These are phyloP conservation scores for Coemansia sp. DNA, from an alignment of 192 early-diverging fungal species.

Conservation along the genomic window DNA sequence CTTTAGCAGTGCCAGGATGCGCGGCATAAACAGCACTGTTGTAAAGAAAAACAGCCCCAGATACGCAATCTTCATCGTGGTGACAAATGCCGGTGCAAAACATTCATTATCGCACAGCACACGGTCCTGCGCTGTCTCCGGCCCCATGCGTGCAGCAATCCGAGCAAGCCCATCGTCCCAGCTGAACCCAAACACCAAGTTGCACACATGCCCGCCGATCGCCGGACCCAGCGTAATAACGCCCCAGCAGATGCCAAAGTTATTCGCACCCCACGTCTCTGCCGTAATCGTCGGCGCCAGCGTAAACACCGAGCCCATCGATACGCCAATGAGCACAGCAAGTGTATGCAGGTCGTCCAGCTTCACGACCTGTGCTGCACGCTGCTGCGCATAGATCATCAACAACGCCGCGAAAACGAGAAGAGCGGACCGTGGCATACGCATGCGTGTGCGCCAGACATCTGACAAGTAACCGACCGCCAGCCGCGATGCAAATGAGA, in stretches of 20 bases:
- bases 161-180: slow-evolving; percentile 50
- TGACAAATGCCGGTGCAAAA: slow-evolving; percentile 43
- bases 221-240: slow-evolving; percentile 59
- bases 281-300: slow-evolving; percentile 49
- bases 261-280: slow-evolving; percentile 54
- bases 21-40: slow-evolving; percentile 29
- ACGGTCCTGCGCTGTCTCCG: slow-evolving; percentile 7
- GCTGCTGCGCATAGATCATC: slow-evolving; percentile 44
- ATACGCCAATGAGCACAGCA: slow-evolving; percentile 34
- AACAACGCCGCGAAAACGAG: slow-evolving; percentile 27
- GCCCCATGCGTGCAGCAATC: slow-evolving; percentile 16
- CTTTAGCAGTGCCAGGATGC: neutral
- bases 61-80: slow-evolving; percentile 25
- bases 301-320: slow-evolving; percentile 52
- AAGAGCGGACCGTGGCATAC: slow-evolving; percentile 40
- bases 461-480: slow-evolving; percentile 45
- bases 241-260: slow-evolving; percentile 58
- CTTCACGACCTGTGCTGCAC: slow-evolving; percentile 9
- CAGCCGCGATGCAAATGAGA: slow-evolving; percentile 46
- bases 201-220: slow-evolving; percentile 63
- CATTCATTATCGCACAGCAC: slow-evolving; percentile 34
- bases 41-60: slow-evolving; percentile 36
- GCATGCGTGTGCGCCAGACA: slow-evolving; percentile 37
- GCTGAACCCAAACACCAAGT: slow-evolving; percentile 59
- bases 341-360: slow-evolving; percentile 35